phyloP scores from a whole-genome alignment of 805 yeast genomes.

The Candida odintsovae region DNA sequence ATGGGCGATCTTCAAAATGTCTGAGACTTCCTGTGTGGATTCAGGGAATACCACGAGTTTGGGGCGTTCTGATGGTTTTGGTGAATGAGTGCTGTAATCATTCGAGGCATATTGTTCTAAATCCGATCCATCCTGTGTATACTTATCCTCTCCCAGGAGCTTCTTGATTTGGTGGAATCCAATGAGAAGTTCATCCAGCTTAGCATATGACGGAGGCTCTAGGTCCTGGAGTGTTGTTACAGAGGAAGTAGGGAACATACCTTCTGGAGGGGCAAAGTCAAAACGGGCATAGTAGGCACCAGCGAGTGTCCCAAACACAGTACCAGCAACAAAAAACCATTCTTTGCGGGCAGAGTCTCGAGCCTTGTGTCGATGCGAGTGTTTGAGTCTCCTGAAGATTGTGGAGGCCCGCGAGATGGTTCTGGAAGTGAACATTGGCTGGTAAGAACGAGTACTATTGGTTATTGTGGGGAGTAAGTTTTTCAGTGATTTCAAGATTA shows the following conservation, averaged over 20 bases:
- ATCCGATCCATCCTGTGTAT: conserved; percentile 27
- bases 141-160: conserved; percentile 11
- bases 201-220: conserved; percentile 14
- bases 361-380: conserved; percentile 2
- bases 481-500: no score
- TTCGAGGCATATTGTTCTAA: conserved; percentile 42
- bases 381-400: not conserved
- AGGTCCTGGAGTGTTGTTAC: conserved; percentile 13
- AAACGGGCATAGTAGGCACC: conserved; percentile 12
- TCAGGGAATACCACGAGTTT: conserved; percentile 44
- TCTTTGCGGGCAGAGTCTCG: not conserved
- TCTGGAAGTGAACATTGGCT: not conserved
- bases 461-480: no score
- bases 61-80: conserved; percentile 26
- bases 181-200: conserved; percentile 1
- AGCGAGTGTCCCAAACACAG: conserved; percentile 5
- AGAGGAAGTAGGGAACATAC: conserved; percentile 15
- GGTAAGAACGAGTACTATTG: no score
- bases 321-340: not conserved
- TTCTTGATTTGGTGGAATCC: conserved; percentile 13
- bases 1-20: conserved; percentile 49
- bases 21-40: conserved; percentile 51
- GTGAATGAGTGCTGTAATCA: conserved; percentile 43
- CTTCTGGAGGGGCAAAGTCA: conserved; percentile 8
- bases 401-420: not conserved